These are phyloP conservation scores for Diaporthe destruens DNA, from an alignment of 2,329 filamentous ascomycete species.

Conservation along the genomic window DNA sequence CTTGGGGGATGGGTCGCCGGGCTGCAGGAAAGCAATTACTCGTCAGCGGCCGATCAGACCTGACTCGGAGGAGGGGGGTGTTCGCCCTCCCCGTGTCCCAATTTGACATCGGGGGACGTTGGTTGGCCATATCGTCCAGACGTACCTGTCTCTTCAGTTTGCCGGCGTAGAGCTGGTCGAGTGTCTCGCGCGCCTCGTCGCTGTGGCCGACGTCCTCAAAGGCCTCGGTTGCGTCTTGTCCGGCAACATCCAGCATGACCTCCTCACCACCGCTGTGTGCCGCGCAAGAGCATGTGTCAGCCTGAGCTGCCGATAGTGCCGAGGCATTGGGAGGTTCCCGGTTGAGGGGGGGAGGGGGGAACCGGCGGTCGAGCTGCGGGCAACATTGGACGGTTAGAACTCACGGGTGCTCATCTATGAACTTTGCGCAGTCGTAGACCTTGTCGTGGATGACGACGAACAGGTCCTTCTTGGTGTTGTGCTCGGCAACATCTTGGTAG, in stretches of 20 bases:
- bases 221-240: constrained; percentile 96
- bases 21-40: constrained; percentile 57
- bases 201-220: constrained; percentile 99
- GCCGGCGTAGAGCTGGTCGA: constrained; percentile 81
- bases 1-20: constrained; percentile 83
- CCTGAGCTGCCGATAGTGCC: constrained; percentile 31
- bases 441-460: constrained; percentile 95
- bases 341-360: constrained; percentile 3
- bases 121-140: constrained; percentile 37
- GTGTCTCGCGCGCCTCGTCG: constrained; percentile 96
- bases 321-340: constrained; percentile 10
- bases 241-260: constrained; percentile 94
- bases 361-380: constrained; percentile 24
- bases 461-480: constrained; percentile 94
- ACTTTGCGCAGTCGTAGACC: constrained; percentile 90
- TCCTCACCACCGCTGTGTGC: constrained; percentile 90
- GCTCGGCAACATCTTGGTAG: constrained; percentile 83
- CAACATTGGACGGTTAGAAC: constrained; percentile 50
- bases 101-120: background rate
- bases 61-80: background rate
- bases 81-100: background rate
- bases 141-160: constrained; percentile 84
- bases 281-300: constrained; percentile 46
- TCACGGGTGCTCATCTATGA: constrained; percentile 96
- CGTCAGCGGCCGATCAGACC: constrained; percentile 1